Percentiles rank a stretch among this genome's conserved stretches.
Evolutionary conservation across 192 early-diverging fungal species (phyloP).

Genomic region (Coemansia sp.): DNA sequence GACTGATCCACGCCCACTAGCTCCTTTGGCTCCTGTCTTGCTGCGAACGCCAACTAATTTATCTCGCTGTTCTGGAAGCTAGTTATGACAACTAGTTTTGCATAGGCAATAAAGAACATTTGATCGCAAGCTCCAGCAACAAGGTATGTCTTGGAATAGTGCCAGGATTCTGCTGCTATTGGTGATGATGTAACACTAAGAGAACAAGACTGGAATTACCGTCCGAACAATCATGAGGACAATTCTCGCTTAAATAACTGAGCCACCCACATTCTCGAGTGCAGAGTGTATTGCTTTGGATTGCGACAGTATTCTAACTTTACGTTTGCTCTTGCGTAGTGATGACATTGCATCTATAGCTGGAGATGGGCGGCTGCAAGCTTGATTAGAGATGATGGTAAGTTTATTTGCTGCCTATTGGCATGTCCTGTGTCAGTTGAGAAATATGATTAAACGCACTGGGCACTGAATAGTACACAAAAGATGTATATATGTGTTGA

Average conservation of each 20-base stretch:
- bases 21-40: neutral
- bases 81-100: neutral
- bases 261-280: neutral
- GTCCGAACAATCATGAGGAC: slow-evolving; percentile 65
- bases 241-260: slow-evolving; percentile 59
- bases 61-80: neutral
- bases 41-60: neutral
- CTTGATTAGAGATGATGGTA: neutral
- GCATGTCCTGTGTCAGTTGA: neutral
- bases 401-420: slow-evolving; percentile 19
- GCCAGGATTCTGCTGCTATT: neutral
- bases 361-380: neutral
- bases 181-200: slow-evolving; percentile 57
- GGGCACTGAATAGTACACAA: slow-evolving; percentile 61
- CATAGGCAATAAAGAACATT: no score
- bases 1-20: slow-evolving; percentile 17
- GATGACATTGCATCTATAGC: neutral
- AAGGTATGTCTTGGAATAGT: neutral
- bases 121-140: neutral
- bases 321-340: neutral
- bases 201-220: slow-evolving; percentile 78
- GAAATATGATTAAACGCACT: slow-evolving; percentile 61
- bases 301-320: slow-evolving; percentile 3
- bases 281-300: neutral
- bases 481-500: slow-evolving; percentile 24